Evolutionary conservation across 305 asterid species (phyloP), one percentile per base, ranked within the genome.

Genomic region (Fraxinus platypoda): DNA sequence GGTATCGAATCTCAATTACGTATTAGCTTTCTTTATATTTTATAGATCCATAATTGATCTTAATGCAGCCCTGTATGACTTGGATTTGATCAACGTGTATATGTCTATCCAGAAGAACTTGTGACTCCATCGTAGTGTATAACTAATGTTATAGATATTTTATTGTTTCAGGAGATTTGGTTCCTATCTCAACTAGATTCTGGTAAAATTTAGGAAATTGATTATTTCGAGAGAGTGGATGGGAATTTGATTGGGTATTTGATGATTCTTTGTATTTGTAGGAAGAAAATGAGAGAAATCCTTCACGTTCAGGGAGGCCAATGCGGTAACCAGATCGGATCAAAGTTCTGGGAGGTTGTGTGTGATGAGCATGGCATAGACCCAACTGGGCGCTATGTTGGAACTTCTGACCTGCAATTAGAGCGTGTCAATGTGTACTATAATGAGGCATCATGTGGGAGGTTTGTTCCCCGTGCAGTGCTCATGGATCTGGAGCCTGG

Each of bases 401-500:
- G 85, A 19, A 82, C 85, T 70, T 82, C 85, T 0, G 85, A 82
- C 73, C 78, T 82, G 79, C 85, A 82, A 41, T 77, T 82, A 72
- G 85, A 82, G 81, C 75, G 85, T 12, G 85, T 82, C 33, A 82
- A 82, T 34, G 85, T 82, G 68, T 82, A 82, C 74, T 82, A 82
- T 38, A 82, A 82, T 68, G 85, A 82, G 74, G 85, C 85, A 2
- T 82, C 85, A 1, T 82, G 81, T 70, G 81, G 85, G 17, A 82
- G 85, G 74, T 82, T 76, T 49, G 85, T 82, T 46, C 85, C 85
- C 25, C 85, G 85, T 82, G 82, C 17, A 3, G 86, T 83, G 77
- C 86, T 83, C 75, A 83, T 83, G 86, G 86, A 83, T 79, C 86
- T 83, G 76, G 86, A 83, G 43, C 86, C 85, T 38, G 85, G 85